Conservation (phyloP, 768 basidiomycete species). For the Trametes villosa region DNA sequence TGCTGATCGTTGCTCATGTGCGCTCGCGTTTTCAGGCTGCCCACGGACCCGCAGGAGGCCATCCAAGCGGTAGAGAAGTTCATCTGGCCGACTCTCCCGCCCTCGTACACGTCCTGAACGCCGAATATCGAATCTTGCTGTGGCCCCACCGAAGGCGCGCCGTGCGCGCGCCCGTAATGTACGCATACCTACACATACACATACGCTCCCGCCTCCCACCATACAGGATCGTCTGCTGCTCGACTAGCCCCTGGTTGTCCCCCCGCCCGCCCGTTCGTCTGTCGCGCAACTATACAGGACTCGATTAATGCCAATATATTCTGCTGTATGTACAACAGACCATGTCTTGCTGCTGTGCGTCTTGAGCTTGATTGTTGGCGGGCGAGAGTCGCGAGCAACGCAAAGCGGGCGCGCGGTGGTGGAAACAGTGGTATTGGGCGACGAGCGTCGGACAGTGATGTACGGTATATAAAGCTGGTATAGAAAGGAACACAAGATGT, state of each 20-base stretch:
- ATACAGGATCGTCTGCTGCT: neutral
- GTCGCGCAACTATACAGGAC: neutral
- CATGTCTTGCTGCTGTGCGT: too few relatives aligned
- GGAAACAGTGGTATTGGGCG: constrained; percentile 8
- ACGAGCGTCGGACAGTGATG: constrained; percentile 3
- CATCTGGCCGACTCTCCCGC: constrained; percentile 60
- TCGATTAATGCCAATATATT: neutral
- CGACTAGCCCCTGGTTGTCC: neutral
- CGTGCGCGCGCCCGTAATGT: constrained; percentile 9
- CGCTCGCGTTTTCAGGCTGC: constrained; percentile 53
- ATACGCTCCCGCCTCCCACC: neutral
- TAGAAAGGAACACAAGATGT: neutral
- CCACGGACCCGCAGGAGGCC: constrained; percentile 70
- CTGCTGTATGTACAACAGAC: too few relatives aligned
- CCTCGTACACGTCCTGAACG: constrained; percentile 9
- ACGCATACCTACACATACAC: constrained; percentile 9
- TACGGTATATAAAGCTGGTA: constrained; percentile 17
- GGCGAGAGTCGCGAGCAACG: too few relatives aligned
- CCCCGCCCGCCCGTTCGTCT: neutral
- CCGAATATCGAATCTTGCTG: neutral
- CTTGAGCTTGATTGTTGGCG: neutral
- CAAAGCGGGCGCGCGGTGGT: too few relatives aligned
- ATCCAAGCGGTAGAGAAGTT: constrained; percentile 70
- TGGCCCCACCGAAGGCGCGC: neutral
- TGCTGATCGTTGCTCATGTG: constrained; percentile 1